A percentile compares a stretch with the other conserved stretches of the same genome.
These are phyloP conservation scores for Periconia sp. DNA, from an alignment of 2,329 filamentous ascomycete species.

Conservation along the genomic window DNA sequence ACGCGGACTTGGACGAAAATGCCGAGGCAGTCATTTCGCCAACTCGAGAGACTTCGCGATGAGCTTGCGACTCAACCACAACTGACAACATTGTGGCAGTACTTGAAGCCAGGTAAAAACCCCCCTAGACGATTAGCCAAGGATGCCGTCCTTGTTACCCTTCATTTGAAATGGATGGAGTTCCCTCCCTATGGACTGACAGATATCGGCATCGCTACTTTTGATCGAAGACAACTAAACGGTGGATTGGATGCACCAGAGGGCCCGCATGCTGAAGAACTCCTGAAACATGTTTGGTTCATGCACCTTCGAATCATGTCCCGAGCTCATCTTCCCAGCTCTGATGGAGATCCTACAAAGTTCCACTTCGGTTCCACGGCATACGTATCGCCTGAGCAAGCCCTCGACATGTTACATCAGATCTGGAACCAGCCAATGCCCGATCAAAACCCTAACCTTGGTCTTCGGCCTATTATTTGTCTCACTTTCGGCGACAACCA, in stretches of 20 bases:
- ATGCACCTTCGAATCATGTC: slow-evolving; percentile 19
- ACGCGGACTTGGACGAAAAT: slow-evolving; percentile 6
- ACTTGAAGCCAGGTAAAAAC: slow-evolving; percentile 8
- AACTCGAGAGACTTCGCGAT: slow-evolving; percentile 2
- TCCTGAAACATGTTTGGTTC: slow-evolving; percentile 17
- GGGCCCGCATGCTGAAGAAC: slow-evolving; percentile 20
- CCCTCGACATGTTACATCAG: slow-evolving; percentile 8
- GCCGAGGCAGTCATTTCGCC: neutral
- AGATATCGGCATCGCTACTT: slow-evolving; percentile 24
- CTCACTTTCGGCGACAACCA: slow-evolving; percentile 16
- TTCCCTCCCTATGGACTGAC: slow-evolving; percentile 14
- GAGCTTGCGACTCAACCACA: slow-evolving; percentile 6
- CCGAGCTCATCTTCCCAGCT: slow-evolving; percentile 13
- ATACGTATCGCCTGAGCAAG: slow-evolving; percentile 13
- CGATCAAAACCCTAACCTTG: slow-evolving; percentile 5
- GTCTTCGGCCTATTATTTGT: slow-evolving; percentile 22
- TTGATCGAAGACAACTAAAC: slow-evolving; percentile 7
- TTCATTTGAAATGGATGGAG: slow-evolving; percentile 17
- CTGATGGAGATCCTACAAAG: slow-evolving; percentile 4
- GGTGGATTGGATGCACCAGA: slow-evolving; percentile 1
- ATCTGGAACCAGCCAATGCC: slow-evolving; percentile 23
- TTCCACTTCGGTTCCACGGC: slow-evolving; percentile 23
- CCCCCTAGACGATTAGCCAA: too few species aligned
- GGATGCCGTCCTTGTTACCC: slow-evolving; percentile 19
- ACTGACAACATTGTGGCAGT: slow-evolving; percentile 7